Percentiles rank a stretch among this genome's conserved stretches.
Conservation (phyloP, 768 basidiomycete species). For the Ramaria rubella region DNA sequence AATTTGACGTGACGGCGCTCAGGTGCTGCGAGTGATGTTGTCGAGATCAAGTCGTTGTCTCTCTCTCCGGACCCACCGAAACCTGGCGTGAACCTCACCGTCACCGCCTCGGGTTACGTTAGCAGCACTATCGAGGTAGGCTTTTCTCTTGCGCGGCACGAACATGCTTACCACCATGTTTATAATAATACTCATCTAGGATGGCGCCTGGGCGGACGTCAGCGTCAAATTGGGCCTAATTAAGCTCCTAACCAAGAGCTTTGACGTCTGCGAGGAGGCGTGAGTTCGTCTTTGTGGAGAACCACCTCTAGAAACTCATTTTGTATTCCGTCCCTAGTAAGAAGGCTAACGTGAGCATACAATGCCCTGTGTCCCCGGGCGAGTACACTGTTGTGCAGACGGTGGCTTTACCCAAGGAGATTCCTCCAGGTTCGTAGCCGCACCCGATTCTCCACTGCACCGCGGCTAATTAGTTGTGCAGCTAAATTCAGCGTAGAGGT, state of each 20-base stretch:
- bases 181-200: slow-evolving; percentile 37
- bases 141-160: background rate
- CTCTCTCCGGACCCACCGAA: slow-evolving; percentile 84
- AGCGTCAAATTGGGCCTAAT: slow-evolving; percentile 89
- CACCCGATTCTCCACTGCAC: background rate
- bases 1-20: slow-evolving; percentile 3
- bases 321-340: slow-evolving; percentile 37
- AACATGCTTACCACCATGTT: background rate
- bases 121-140: slow-evolving; percentile 58
- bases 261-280: slow-evolving; percentile 94
- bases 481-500: slow-evolving; percentile 73
- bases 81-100: slow-evolving; percentile 84
- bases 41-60: slow-evolving; percentile 64
- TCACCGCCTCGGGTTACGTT: slow-evolving; percentile 64
- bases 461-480: slow-evolving; percentile 25
- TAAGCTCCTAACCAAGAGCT: slow-evolving; percentile 75
- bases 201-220: slow-evolving; percentile 88
- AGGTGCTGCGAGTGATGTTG: slow-evolving; percentile 41
- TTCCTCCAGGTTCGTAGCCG: slow-evolving; percentile 57
- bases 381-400: slow-evolving; percentile 71
- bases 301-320: slow-evolving; percentile 1
- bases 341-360: slow-evolving; percentile 65
- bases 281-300: slow-evolving; percentile 37
- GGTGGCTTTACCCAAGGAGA: slow-evolving; percentile 84
- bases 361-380: slow-evolving; percentile 79